A percentile compares a stretch with the other conserved stretches of the same genome.
These are phyloP conservation scores for Solanum hybrid DNA, from an alignment of 305 asterid species.

Conservation along the genomic window DNA sequence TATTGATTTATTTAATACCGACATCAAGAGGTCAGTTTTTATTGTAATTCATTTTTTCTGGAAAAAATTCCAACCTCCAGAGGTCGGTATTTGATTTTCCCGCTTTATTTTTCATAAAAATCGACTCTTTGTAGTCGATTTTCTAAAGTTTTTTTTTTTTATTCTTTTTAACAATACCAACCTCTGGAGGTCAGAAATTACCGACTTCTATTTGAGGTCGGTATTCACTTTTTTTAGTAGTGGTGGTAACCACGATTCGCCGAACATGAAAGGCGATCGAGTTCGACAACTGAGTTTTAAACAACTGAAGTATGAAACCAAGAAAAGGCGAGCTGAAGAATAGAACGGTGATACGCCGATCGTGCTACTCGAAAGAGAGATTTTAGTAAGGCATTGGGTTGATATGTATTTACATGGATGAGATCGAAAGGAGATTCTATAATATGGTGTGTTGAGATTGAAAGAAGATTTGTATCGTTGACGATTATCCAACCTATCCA, in stretches of 20 bases:
- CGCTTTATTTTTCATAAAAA: no score
- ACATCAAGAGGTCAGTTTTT: neutral
- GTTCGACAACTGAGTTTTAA: neutral
- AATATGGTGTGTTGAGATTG: neutral
- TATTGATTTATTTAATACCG: no score
- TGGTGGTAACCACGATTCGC: neutral
- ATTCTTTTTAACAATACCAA: neutral
- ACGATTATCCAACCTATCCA: neutral
- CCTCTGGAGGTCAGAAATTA: neutral
- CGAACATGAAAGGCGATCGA: neutral
- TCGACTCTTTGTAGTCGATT: neutral
- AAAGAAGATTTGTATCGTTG: neutral
- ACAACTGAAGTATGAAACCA: neutral
- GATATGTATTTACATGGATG: neutral
- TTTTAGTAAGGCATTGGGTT: neutral
- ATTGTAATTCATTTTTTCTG: neutral
- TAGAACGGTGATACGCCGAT: neutral
- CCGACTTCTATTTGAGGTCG: neutral
- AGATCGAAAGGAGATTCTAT: neutral
- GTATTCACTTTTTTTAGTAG: neutral
- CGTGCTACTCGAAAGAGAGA: neutral
- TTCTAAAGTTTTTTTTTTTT: no score
- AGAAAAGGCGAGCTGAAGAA: neutral
- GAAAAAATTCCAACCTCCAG: neutral
- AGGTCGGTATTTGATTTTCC: neutral